phyloP scores from a whole-genome alignment of 306 rosid species.

The Ochetophila trinervis region DNA sequence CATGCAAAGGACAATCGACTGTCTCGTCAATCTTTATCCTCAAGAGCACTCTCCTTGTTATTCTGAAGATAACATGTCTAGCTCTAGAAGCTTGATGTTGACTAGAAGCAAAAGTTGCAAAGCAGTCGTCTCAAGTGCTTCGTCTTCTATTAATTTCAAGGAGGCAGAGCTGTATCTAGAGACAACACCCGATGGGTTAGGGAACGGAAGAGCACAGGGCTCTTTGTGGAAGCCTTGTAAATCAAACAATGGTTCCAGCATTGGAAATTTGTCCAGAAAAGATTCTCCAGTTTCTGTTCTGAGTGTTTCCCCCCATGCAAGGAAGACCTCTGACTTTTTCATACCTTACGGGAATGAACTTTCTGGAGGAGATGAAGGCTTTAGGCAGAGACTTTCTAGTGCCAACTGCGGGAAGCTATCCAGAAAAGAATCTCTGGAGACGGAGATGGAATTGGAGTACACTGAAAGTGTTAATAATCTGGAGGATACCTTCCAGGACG shows the following conservation, averaged over 20 bases:
- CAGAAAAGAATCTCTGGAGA: constrained; percentile 16
- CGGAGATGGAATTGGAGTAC: constrained; percentile 2
- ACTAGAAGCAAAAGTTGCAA: constrained; percentile 50
- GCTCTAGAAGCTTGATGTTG: constrained; percentile 24
- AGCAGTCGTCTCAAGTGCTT: constrained; percentile 31
- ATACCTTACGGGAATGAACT: neutral
- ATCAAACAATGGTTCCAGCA: constrained; percentile 27
- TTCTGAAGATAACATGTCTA: constrained; percentile 22
- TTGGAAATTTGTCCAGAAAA: constrained; percentile 31
- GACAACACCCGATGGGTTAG: constrained; percentile 17
- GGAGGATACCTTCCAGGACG: constrained; percentile 3
- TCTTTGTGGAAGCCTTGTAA: constrained; percentile 21
- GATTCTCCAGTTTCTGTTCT: constrained; percentile 23
- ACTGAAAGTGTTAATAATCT: neutral
- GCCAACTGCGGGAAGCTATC: constrained; percentile 9
- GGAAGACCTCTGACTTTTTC: constrained; percentile 33
- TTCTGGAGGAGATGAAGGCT: neutral
- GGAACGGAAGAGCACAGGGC: constrained; percentile 19
- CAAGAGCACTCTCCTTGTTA: constrained; percentile 39
- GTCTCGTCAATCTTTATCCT: constrained; percentile 36
- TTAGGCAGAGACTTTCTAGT: constrained; percentile 1
- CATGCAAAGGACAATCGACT: constrained; percentile 39
- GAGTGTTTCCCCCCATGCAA: constrained; percentile 24
- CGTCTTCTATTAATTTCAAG: constrained; percentile 27
- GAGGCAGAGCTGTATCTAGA: constrained; percentile 35